These are phyloP conservation scores for Citrullus colocynthis DNA, from an alignment of 306 rosid species.

Conservation along the genomic window DNA sequence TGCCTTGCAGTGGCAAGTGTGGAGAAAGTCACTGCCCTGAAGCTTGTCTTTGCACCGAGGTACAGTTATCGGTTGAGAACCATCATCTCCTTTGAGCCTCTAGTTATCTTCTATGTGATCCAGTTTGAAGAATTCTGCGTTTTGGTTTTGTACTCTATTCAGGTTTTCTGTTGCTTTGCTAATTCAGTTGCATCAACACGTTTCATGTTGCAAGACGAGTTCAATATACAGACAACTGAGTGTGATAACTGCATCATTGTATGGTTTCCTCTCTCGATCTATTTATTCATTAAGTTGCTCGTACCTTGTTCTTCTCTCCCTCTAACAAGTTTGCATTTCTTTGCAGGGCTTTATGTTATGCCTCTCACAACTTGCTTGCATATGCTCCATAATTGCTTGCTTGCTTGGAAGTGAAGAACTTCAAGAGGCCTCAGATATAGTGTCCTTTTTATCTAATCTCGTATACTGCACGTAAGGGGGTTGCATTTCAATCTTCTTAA, in stretches of 20 bases:
- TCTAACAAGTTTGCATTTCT: not conserved
- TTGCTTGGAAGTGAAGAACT: conserved; percentile 39
- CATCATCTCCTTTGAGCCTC: not conserved
- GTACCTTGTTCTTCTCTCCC: not conserved
- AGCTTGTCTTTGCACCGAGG: conserved; percentile 54
- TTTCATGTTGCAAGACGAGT: conserved; percentile 68
- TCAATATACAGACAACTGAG: conserved; percentile 59
- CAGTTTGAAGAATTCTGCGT: not conserved
- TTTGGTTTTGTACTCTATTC: conserved; percentile 8
- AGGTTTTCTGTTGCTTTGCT: conserved; percentile 62
- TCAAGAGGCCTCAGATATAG: conserved; percentile 29
- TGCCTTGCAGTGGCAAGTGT: conserved; percentile 67
- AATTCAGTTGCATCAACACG: conserved; percentile 75
- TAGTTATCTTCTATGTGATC: not conserved
- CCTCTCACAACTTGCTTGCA: conserved; percentile 43
- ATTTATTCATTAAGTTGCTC: not conserved
- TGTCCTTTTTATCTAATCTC: conserved; percentile 36
- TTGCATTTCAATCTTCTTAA: conserved; percentile 8
- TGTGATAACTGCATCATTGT: conserved; percentile 93
- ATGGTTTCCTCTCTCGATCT: conserved; percentile 7
- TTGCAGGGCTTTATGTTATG: conserved; percentile 64
- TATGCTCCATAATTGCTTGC: conserved; percentile 49
- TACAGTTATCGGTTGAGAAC: not conserved
- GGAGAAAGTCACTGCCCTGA: conserved; percentile 46
- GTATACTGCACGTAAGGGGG: conserved; percentile 63